Evolutionary conservation across 73 alveolate species (phyloP).

Genomic region (Strombidium stylifer): DNA sequence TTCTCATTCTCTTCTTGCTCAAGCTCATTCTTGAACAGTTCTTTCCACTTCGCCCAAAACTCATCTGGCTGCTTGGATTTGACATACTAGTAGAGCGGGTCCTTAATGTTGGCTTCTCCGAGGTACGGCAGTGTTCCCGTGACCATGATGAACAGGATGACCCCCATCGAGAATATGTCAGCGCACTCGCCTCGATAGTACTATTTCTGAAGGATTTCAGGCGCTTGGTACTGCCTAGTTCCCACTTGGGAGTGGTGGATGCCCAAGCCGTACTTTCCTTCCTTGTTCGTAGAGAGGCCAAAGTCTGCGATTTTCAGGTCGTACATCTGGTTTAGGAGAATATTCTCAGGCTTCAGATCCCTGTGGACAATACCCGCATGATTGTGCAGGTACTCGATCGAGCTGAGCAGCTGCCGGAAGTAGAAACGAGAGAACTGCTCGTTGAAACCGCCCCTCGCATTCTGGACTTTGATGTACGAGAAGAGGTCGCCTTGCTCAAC

Average conservation of each 20-base stretch:
- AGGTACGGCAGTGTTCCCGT: constrained; percentile 52
- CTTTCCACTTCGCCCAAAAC: constrained; percentile 39
- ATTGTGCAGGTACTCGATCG: constrained; percentile 62
- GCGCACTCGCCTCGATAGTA: constrained; percentile 40
- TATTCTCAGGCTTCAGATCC: constrained; percentile 76
- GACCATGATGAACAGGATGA: constrained; percentile 53
- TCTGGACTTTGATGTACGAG: constrained; percentile 25
- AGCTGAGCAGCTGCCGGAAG: constrained; percentile 32
- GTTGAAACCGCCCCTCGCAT: constrained; percentile 27
- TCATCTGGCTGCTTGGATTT: constrained; percentile 35
- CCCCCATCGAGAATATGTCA: constrained; percentile 58
- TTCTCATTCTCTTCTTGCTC: background rate
- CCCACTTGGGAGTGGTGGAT: constrained; percentile 49
- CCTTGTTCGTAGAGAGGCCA: constrained; percentile 51
- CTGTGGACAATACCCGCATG: constrained; percentile 69
- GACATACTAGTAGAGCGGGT: constrained; percentile 32
- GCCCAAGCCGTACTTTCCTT: constrained; percentile 53
- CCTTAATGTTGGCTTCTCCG: constrained; percentile 46
- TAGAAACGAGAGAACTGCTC: constrained; percentile 43
- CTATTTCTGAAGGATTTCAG: constrained; percentile 47
- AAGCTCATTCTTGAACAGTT: background rate
- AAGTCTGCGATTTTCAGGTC: constrained; percentile 77
- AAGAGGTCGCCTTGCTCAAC: constrained; percentile 52
- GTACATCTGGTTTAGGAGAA: constrained; percentile 61
- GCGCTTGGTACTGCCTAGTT: constrained; percentile 54